phyloP scores from a whole-genome alignment of 2,329 filamentous ascomycete genomes.

The Cladorrhinum sp. region DNA sequence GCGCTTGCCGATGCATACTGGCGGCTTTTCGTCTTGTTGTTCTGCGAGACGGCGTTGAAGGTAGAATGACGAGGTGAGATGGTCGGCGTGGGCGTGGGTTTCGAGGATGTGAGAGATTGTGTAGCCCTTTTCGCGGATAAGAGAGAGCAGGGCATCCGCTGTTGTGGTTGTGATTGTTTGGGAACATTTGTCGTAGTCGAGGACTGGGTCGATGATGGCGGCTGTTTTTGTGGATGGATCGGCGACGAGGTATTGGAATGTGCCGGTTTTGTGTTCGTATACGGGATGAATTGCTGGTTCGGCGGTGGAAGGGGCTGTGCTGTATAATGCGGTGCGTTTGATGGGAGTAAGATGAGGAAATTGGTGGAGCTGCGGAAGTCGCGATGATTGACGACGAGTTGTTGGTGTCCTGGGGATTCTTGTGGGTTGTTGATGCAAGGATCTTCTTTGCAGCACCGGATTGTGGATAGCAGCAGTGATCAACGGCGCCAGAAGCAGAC shows the following conservation, averaged over 20 bases:
- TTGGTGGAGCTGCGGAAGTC: neutral
- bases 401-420: neutral
- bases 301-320: neutral
- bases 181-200: slow-evolving; percentile 50
- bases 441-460: neutral
- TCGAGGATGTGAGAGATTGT: slow-evolving; percentile 54
- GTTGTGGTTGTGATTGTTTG: slow-evolving; percentile 45
- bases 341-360: neutral
- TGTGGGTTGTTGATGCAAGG: neutral
- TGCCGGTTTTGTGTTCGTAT: slow-evolving; percentile 44
- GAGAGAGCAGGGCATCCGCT: slow-evolving; percentile 50
- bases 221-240: slow-evolving; percentile 48
- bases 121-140: slow-evolving; percentile 45
- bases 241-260: slow-evolving; percentile 60
- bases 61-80: slow-evolving; percentile 58
- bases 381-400: neutral
- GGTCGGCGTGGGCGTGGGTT: slow-evolving; percentile 61
- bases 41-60: slow-evolving; percentile 45
- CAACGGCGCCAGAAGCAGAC: neutral
- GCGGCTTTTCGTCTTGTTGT: slow-evolving; percentile 36
- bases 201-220: slow-evolving; percentile 60
- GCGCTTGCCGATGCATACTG: slow-evolving; percentile 53
- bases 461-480: neutral
- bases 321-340: neutral
- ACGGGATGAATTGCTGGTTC: slow-evolving; percentile 39